Conservation (phyloP, 371 early-diverging fungal species). For the Amoeboaphelidium protococcarum region DNA sequence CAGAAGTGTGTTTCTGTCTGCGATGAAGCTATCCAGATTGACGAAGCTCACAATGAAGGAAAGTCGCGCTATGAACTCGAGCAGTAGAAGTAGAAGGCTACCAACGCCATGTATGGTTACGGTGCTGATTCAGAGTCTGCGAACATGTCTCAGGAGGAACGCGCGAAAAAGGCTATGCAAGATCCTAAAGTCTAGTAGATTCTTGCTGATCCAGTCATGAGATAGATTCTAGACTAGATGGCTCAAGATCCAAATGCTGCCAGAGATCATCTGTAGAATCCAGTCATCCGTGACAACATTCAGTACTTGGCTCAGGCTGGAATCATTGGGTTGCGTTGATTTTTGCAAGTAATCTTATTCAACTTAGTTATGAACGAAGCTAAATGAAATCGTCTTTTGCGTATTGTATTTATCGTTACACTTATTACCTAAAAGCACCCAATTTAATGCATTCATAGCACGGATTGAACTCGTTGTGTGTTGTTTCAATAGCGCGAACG, state of each 20-base stretch:
- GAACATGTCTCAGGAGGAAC: conserved; percentile 55
- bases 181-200: conserved; percentile 77
- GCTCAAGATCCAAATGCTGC: conserved; percentile 75
- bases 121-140: conserved; percentile 7
- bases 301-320: conserved; percentile 77
- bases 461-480: no score
- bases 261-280: conserved; percentile 64
- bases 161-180: conserved; percentile 46
- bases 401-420: no score
- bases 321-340: conserved; percentile 16
- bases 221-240: conserved; percentile 84
- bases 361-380: no score
- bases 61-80: conserved; percentile 60
- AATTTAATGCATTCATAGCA: no score
- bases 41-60: conserved; percentile 40
- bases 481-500: no score
- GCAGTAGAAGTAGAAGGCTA: conserved; percentile 33
- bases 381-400: no score
- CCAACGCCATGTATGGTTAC: conserved; percentile 35
- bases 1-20: conserved; percentile 54
- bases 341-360: no score
- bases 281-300: conserved; percentile 69
- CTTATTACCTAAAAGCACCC: no score
- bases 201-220: conserved; percentile 82
- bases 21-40: conserved; percentile 28